Conservation (phyloP, 1,139 yeast species). For the Lizanozyma gosingica region DNA sequence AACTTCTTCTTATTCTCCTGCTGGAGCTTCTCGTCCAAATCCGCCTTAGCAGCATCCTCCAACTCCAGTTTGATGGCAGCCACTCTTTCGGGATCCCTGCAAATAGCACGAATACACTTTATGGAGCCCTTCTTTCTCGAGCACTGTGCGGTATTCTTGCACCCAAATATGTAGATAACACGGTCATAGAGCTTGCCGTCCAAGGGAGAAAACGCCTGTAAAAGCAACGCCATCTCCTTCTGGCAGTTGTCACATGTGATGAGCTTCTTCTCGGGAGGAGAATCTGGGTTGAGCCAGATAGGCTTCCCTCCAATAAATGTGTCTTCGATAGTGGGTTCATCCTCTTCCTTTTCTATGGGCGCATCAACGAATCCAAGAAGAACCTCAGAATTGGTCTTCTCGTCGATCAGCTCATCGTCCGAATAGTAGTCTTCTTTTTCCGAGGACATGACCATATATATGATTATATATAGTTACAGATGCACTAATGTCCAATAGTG, state of each 20-base stretch:
- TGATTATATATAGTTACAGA: too few species aligned
- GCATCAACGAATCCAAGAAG: conserved; percentile 61
- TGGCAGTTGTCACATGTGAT: conserved; percentile 60
- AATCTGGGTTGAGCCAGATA: conserved; percentile 42
- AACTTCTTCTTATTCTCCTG: conserved; percentile 32
- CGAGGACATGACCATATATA: conserved; percentile 20
- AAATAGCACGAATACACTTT: conserved; percentile 67
- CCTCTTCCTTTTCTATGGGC: conserved; percentile 31
- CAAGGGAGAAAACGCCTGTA: conserved; percentile 76
- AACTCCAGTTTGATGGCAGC: conserved; percentile 29
- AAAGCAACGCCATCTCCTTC: conserved; percentile 51
- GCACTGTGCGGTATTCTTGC: conserved; percentile 50
- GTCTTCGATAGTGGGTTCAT: conserved; percentile 55
- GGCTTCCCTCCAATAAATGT: conserved; percentile 79
- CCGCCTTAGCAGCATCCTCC: conserved; percentile 29
- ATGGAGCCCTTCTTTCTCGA: conserved; percentile 60
- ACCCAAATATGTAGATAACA: conserved; percentile 69
- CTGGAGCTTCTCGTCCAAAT: conserved; percentile 33
- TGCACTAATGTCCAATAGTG: too few species aligned
- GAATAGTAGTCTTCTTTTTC: conserved; percentile 32
- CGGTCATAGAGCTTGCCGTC: conserved; percentile 71
- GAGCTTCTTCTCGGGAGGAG: conserved; percentile 45
- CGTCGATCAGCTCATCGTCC: conserved; percentile 27
- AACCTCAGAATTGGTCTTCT: conserved; percentile 18
- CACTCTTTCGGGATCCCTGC: conserved; percentile 45